phyloP scores from a whole-genome alignment of 495 filamentous ascomycete genomes.

The Aspergillus cavernicola region DNA sequence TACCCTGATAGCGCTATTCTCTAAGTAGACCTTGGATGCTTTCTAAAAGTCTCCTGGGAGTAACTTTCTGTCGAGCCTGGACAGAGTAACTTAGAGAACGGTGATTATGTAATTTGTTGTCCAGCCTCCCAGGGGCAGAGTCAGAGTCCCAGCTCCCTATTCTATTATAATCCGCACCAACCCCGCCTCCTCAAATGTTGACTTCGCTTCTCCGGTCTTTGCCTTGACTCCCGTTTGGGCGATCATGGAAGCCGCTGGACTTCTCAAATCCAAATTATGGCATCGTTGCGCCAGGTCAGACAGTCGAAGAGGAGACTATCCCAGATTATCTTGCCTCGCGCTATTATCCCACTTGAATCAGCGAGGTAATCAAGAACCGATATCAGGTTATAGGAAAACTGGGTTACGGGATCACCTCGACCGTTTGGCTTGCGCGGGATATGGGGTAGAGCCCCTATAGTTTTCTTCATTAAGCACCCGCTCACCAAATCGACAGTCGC shows the following conservation, averaged over 20 bases:
- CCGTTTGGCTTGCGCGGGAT: conserved; percentile 33
- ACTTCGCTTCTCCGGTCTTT: too few relatives aligned
- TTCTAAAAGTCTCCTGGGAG: too few relatives aligned
- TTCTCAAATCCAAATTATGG: conserved; percentile 20
- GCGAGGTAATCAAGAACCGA: conserved; percentile 2
- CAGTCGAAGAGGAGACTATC: conserved; percentile 17
- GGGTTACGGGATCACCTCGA: conserved; percentile 26
- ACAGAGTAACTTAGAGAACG: too few relatives aligned
- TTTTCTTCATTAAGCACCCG: neutral
- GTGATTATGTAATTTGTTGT: too few relatives aligned
- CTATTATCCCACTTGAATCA: conserved; percentile 12
- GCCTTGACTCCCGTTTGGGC: neutral
- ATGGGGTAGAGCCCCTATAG: conserved; percentile 20
- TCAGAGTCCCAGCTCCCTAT: too few relatives aligned
- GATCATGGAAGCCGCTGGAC: conserved; percentile 16
- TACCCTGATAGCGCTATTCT: too few relatives aligned
- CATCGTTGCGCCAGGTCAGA: conserved; percentile 9
- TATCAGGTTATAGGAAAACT: conserved; percentile 10
- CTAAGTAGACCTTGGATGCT: too few relatives aligned
- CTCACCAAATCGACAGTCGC: neutral
- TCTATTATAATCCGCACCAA: too few relatives aligned
- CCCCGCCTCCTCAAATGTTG: too few relatives aligned
- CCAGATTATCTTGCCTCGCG: conserved; percentile 6
- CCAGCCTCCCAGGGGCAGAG: too few relatives aligned
- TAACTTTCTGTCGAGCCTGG: too few relatives aligned